phyloP scores from a whole-genome alignment of 2,329 filamentous ascomycete species.

The Ophiostoma angusticollis region DNA sequence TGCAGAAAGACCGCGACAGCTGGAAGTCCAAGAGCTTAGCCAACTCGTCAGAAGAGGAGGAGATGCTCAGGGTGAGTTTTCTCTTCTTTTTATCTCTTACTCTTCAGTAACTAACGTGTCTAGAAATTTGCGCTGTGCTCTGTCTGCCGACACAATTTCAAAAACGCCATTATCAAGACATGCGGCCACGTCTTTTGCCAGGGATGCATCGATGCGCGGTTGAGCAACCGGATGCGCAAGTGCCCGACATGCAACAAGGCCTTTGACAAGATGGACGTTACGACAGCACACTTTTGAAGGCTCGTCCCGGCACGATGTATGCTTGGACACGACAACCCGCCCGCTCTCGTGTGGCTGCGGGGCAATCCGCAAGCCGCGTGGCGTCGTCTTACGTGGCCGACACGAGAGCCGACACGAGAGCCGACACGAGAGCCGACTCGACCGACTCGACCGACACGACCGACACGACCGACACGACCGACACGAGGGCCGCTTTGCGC shows the following conservation, averaged over 20 bases:
- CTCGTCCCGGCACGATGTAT: background rate
- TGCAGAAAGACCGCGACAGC: slow-evolving; percentile 69
- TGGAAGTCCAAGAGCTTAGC: slow-evolving; percentile 75
- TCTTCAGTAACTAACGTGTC: slow-evolving; percentile 22
- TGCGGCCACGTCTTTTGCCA: slow-evolving; percentile 94
- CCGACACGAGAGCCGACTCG: too few relatives aligned
- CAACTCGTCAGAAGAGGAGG: slow-evolving; percentile 70
- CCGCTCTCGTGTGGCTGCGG: too few relatives aligned
- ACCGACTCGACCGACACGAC: too few relatives aligned
- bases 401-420: too few relatives aligned
- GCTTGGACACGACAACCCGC: too few relatives aligned
- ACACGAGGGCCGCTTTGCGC: too few relatives aligned
- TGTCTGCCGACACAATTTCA: slow-evolving; percentile 85
- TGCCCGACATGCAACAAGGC: slow-evolving; percentile 88
- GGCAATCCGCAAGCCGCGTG: too few relatives aligned
- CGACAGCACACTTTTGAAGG: slow-evolving; percentile 48
- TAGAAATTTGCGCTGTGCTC: slow-evolving; percentile 74
- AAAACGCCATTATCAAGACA: slow-evolving; percentile 83
- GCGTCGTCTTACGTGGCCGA: too few relatives aligned
- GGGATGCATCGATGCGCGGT: slow-evolving; percentile 76
- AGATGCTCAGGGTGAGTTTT: slow-evolving; percentile 68
- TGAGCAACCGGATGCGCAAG: slow-evolving; percentile 82
- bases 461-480: too few relatives aligned
- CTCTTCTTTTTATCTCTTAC: background rate
- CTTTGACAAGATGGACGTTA: slow-evolving; percentile 83